Base-by-base conservation (phyloP, 1,284 basidiomycete genomes). In the Marasmius fiardii region DNA sequence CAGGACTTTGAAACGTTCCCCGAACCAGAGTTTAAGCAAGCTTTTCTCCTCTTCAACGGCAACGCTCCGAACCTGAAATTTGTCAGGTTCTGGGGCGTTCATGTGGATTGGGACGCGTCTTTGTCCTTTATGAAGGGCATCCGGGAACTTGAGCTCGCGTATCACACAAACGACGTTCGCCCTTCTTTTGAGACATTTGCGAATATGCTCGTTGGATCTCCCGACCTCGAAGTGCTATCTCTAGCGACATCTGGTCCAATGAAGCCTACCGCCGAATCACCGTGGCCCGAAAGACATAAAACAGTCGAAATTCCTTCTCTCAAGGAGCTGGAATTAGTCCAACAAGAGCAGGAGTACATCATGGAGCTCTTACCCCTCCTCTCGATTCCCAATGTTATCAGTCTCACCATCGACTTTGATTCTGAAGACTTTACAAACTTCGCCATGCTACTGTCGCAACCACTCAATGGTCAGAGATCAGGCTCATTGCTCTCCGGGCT, bases 81-180 rank as follows among this genome's bases (percentile, higher is more conserved):
- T 6, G 65, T 80, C 20, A 68, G 71, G 2, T 69, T 88, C 18
- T 86, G 82, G 82, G 85, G 83, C 33, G 81, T 87, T 1, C 85
- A 86, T 56, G 63, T 88, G 24, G 76, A 83, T 54, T 88, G 86
- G 86, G 72, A 75, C 14, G 66, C 66, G 50, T 76, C 73, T 10
- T 61, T 70, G 8, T 63, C 71, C 31, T 74, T 79, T 45, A 67
- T 79, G 35, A 63, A 60, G 34, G 74, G 66, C 10, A 67, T 88
- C 23, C 64, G 61, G n/a, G 74, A 78, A 12, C 62, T 88, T 18
- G 78, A 83, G 60, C 67, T 89, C 35, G 76, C 80, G 0, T 86
- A 78, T 65, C 84, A 85, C 58, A 64, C 77, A 7, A 70, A 75
- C 35, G 79, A 85, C 58, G 81, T 82, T 16, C 78, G 83, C 7